phyloP scores from a whole-genome alignment of 257 asterid species.

The Salvia rosmarinus region DNA sequence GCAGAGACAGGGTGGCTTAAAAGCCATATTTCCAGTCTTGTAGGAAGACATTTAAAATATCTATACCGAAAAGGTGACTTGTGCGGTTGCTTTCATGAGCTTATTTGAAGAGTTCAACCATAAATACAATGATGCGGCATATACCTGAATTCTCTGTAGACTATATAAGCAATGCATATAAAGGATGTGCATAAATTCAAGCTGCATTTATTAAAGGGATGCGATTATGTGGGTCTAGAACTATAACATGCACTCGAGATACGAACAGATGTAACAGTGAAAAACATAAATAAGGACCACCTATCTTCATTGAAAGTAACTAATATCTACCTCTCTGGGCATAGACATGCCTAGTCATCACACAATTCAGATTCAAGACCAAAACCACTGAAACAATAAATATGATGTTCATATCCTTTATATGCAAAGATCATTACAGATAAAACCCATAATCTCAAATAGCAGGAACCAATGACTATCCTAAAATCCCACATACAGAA shows the following conservation, averaged over 20 bases:
- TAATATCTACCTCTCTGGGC: neutral
- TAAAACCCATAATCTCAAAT: slow-evolving; percentile 9
- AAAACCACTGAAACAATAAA: neutral
- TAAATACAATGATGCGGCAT: slow-evolving; percentile 9
- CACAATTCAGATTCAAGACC: slow-evolving; percentile 24
- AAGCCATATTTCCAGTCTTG: slow-evolving; percentile 2
- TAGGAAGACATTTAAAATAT: neutral
- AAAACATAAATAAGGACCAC: slow-evolving; percentile 14
- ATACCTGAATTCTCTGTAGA: neutral
- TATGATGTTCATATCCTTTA: neutral
- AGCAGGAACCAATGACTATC: neutral
- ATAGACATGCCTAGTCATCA: slow-evolving; percentile 2
- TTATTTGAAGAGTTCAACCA: neutral
- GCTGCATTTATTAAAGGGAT: slow-evolving; percentile 13
- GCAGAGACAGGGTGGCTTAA: neutral
- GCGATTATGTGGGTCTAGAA: neutral
- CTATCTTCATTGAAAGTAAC: slow-evolving; percentile 6
- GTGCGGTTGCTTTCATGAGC: slow-evolving; percentile 15
- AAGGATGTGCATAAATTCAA: slow-evolving; percentile 10
- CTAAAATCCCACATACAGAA: slow-evolving; percentile 9
- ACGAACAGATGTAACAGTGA: neutral
- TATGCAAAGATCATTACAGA: slow-evolving; percentile 6
- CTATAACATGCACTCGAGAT: neutral
- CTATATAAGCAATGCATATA: slow-evolving; percentile 1
- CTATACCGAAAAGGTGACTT: neutral